Base-by-base conservation (phyloP, 352 stramenopile genomes). In the Globisporangium canariense region DNA sequence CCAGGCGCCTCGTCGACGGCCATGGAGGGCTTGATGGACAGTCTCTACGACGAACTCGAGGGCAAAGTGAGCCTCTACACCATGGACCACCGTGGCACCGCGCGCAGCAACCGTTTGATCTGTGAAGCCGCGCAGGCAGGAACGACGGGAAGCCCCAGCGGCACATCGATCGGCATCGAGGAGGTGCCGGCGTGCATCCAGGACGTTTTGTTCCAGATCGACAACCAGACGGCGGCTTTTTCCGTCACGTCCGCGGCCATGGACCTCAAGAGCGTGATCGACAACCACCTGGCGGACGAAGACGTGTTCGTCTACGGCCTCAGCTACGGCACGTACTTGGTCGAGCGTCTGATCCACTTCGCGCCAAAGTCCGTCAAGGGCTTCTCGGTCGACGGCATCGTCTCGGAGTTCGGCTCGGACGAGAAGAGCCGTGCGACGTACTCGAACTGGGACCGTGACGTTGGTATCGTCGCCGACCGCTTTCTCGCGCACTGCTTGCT, bases 391-490 rank as follows among this genome's bases (percentile, higher is more conserved):
- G 83, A 91, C 62, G 83, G 83, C 25, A 86, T 89, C 68, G 75
- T 91, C 3, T 89, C 83, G 6, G 80, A 91, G 60, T 67, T 66
- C 28, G 79, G 79, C 16, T 64, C 66, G 18, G 78, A 79, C 2
- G 71, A 81, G 20, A 78, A 88, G 49, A 74, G 76, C 25, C 66
- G 83, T 1, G 86, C 80, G 25, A 92, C 83, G 49, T 91, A 91
- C 60, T 91, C 85, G 14, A 90, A 91, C 58, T 93, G 83, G 83
- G 83, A 93, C 64, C 68, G 85, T 47, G 85, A 93, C 57, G 78
- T 93, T 8, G 78, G 77, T 18, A 58, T 88, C 16, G 79, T 89
- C 11, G 83, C 69, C 5, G 69, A 77, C 38, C 78, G 78, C 1
- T 88, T 90, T 61, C 71, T 93, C 8, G 54, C 58, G 41, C 64